These are phyloP conservation scores for Chlorella vulgaris DNA, from an alignment of 139 green algal species.

Conservation along the genomic window DNA sequence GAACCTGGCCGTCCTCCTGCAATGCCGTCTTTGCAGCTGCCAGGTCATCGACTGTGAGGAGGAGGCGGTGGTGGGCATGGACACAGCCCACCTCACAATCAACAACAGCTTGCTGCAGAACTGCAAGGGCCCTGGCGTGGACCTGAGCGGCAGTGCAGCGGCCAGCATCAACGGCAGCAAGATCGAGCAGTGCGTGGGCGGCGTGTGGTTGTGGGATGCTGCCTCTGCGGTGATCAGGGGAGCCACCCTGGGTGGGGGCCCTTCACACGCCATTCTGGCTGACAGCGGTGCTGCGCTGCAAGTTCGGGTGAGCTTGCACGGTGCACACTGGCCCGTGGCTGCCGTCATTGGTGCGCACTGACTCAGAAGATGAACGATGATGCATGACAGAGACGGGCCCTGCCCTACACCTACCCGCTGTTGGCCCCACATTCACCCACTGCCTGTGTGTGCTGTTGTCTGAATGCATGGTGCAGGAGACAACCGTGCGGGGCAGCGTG, in stretches of 20 bases:
- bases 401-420: constrained; percentile 3
- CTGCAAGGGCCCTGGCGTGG: constrained; percentile 59
- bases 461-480: constrained; percentile 17
- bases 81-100: constrained; percentile 23
- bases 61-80: constrained; percentile 59
- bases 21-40: too few species aligned
- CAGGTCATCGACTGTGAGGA: constrained; percentile 47
- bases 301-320: neutral
- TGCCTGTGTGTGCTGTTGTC: neutral
- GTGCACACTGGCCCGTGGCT: too few species aligned
- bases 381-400: too few species aligned
- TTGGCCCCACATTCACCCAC: neutral
- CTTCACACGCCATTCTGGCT: constrained; percentile 52
- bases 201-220: constrained; percentile 64
- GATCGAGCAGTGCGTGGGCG: constrained; percentile 55
- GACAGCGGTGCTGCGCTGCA: constrained; percentile 21
- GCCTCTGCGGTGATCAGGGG: neutral
- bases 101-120: constrained; percentile 32
- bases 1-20: too few species aligned
- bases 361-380: too few species aligned
- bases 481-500: constrained; percentile 35
- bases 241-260: constrained; percentile 40
- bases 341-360: too few species aligned
- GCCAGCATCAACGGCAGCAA: neutral
- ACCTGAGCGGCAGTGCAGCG: constrained; percentile 37